Base-by-base conservation (phyloP, 805 yeast species). In the Blastobotrys peoriensis region DNA sequence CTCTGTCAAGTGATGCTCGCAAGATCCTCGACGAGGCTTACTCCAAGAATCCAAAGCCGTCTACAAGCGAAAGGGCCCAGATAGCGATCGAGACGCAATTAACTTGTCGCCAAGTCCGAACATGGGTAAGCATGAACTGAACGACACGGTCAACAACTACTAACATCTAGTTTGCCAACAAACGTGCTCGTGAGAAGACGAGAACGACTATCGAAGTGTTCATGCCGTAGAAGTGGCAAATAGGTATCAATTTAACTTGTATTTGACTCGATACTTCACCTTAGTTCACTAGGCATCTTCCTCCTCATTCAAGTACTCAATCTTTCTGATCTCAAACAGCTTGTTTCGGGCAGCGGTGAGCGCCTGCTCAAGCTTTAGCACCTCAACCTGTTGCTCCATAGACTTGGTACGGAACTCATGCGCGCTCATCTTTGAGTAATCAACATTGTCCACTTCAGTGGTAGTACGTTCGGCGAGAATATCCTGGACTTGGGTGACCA, bases 321-420 rank as follows among this genome's bases (percentile, higher is more conserved):
- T 78, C 62, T 83, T 83, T 61, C 96, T 71, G 49, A 88, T 87
- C 53, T 85, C 94, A 22, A 94, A 93, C 49, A 87, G 69, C 56
- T 84, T 76, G 66, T 84, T 86, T 61, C 95, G 73, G 1, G 96
- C 93, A 17, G 75, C 63, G 38, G 66, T 67, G 54, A 88, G 69
- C 38, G 83, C 75, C 54, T 84, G 84, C 57, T 87, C 96, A 45
- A 87, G 69, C 62, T 84, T 85, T 63, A 87, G 70, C 41, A 88
- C 87, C 59, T 85, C 89, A 4, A 87, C 95, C 62, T 87, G 96
- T 63, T 86, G 95, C 59, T 86, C 95, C 95, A 87, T 85, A 56
- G 88, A 93, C 18, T 78, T 75, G 0, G 94, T 83, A 63, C 83
- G 84, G 55, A 85, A 86, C 62, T 86, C 95, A 60, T 84, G 86